phyloP scores from a whole-genome alignment of 176 grass and related monocot species.

The Metroxylon sagu region DNA sequence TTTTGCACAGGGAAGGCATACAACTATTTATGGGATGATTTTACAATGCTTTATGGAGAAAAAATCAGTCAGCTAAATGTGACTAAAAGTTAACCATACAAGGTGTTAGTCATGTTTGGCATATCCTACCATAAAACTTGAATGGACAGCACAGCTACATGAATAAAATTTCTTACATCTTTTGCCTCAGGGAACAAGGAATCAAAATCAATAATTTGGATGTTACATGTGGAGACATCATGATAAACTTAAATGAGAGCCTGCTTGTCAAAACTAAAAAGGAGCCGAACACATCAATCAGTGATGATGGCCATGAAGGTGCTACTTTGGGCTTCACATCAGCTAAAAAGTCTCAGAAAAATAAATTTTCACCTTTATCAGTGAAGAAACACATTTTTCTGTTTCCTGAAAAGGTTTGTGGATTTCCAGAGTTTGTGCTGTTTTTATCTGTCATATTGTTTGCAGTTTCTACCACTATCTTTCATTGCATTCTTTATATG shows the following conservation, averaged over 20 bases:
- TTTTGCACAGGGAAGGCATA: too few species aligned
- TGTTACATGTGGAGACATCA: conserved; percentile 30
- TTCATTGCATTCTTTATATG: too few species aligned
- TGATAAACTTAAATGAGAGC: conserved; percentile 66
- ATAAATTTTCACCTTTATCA: conserved; percentile 43
- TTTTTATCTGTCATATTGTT: not conserved
- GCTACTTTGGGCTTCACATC: conserved; percentile 34
- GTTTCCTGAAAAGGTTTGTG: conserved; percentile 87
- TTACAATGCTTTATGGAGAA: too few species aligned
- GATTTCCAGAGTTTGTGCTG: conserved; percentile 18
- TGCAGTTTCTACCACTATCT: too few species aligned
- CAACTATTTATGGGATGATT: too few species aligned
- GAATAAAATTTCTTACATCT: conserved; percentile 10
- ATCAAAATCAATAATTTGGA: conserved; percentile 33
- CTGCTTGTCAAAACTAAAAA: conserved; percentile 51
- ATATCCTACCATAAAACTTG: not conserved
- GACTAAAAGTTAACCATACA: too few species aligned
- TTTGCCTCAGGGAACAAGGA: conserved; percentile 31
- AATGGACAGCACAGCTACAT: not conserved
- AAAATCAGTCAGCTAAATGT: too few species aligned
- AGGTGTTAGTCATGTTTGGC: not conserved
- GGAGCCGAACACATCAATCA: conserved; percentile 31
- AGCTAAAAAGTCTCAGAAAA: conserved; percentile 43
- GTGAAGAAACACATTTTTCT: conserved; percentile 66
- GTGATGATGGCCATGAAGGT: conserved; percentile 43